Evolutionary conservation across 306 rosid species (phyloP), one percentile per base, ranked within the genome.

Genomic region (Alnus glutinosa): DNA sequence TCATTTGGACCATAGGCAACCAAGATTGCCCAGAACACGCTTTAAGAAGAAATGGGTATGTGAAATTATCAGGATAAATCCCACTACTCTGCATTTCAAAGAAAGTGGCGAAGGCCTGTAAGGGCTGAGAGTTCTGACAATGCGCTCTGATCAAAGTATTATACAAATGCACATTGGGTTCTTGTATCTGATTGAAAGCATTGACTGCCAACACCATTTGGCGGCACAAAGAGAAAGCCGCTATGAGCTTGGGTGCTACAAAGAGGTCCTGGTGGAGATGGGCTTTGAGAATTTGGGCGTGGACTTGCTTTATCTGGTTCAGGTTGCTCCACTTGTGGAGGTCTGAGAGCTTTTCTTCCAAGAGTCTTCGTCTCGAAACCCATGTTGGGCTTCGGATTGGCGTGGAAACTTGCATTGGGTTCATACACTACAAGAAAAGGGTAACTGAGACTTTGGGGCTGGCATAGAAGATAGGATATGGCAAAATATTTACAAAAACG

Each of bases 71-170:
- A 0, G 96, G 88, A 49, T 39, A 75, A 2, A 87, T 75, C 7
- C 82, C 91, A 42, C 18, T 54, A 8, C 39, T 6, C 78, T 89
- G 98, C 97, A 93, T 87, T 2, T 80, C 75, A 37, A 86, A 79
- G 89, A 91, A 91, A 58, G 67, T 4, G 1, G 50, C 66, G 9
- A 93, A 87, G 2, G 98, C 89, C 7, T 76, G 83, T 0, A 68
- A 85, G 3, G 85, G 75, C 81, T 89, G 93, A 13, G 91, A 75
- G 51, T 82, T 89, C 5, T 76, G 91, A 28, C 88, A 72, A 77
- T 94, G 92, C 9, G 97, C 94, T 55, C 97, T 78, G 64, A 94
- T 90, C 86, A 94, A 64, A 77, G 87, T 63, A 67, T 94, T 92
- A 75, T 85, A 94, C 39, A 87, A 36, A 55, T 87, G 93, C 32